Percentiles rank a stretch among this genome's conserved stretches.
phyloP scores from a whole-genome alignment of 805 yeast genomes.

The Starmera dryadoides region DNA sequence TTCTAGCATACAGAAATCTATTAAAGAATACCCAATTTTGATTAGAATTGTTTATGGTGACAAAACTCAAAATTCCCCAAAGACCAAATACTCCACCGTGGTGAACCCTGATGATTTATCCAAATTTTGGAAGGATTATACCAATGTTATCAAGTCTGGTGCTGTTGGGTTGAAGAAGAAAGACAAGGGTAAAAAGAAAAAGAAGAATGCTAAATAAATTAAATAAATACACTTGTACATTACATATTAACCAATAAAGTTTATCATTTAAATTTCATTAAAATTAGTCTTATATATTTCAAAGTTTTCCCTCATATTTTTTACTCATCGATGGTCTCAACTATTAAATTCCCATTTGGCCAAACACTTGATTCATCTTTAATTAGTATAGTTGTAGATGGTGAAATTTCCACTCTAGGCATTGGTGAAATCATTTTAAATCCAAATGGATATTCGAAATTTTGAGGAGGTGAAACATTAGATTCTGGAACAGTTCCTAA shows the following conservation, averaged over 20 bases:
- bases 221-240: no score
- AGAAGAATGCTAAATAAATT: slow-evolving; percentile 30
- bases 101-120: slow-evolving; percentile 57
- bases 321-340: slow-evolving; percentile 32
- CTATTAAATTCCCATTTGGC: slow-evolving; percentile 62
- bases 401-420: slow-evolving; percentile 43
- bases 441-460: slow-evolving; percentile 37
- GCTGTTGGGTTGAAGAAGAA: slow-evolving; percentile 74
- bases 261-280: background rate
- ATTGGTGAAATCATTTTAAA: slow-evolving; percentile 50
- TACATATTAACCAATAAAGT: no score
- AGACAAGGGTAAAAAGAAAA: slow-evolving; percentile 68
- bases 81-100: slow-evolving; percentile 63
- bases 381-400: slow-evolving; percentile 23
- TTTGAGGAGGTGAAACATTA: slow-evolving; percentile 24
- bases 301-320: no score
- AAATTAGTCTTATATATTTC: background rate
- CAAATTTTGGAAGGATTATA: slow-evolving; percentile 70
- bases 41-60: slow-evolving; percentile 60
- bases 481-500: slow-evolving; percentile 14
- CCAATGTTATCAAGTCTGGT: slow-evolving; percentile 62
- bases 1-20: slow-evolving; percentile 19
- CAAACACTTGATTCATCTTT: slow-evolving; percentile 39
- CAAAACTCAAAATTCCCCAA: slow-evolving; percentile 37
- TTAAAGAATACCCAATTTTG: slow-evolving; percentile 47